Percentiles rank a stretch among this genome's conserved stretches.
Evolutionary conservation across 345 rosid species (phyloP).

Genomic region (Mangifera indica): DNA sequence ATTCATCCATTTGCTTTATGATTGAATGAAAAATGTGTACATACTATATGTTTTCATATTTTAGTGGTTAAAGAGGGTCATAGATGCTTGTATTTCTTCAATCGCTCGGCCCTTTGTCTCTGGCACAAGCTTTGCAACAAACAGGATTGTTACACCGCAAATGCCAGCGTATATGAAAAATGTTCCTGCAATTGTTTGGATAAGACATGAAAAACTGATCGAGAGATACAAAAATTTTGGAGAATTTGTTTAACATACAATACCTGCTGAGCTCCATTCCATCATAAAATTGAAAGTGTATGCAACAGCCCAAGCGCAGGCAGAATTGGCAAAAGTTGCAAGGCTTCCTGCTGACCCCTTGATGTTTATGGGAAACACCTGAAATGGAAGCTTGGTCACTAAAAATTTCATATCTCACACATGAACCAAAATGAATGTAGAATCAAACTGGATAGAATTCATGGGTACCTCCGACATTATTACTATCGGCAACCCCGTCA

Average conservation of each 20-base stretch:
- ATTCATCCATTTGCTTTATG: too few relatives aligned
- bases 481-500: conserved; percentile 24
- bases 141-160: conserved; percentile 26
- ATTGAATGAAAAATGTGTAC: too few relatives aligned
- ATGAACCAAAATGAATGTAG: neutral
- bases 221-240: neutral
- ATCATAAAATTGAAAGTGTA: conserved; percentile 54
- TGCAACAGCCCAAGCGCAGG: conserved; percentile 41
- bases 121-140: conserved; percentile 50
- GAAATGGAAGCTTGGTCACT: conserved; percentile 14
- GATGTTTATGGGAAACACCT: conserved; percentile 57
- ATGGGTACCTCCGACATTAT: neutral
- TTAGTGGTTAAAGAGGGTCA: neutral
- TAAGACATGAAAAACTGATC: neutral
- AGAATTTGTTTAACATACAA: neutral
- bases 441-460: neutral
- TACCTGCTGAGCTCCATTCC: conserved; percentile 54
- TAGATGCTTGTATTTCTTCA: conserved; percentile 52
- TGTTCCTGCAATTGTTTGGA: conserved; percentile 39
- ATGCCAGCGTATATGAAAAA: conserved; percentile 42
- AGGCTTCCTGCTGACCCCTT: conserved; percentile 59
- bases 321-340: conserved; percentile 39
- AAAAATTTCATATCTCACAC: neutral
- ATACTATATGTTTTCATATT: neutral
- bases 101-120: conserved; percentile 62